Base-by-base conservation (phyloP, 2,329 filamentous ascomycete species). In the Trichophyton rubrum region DNA sequence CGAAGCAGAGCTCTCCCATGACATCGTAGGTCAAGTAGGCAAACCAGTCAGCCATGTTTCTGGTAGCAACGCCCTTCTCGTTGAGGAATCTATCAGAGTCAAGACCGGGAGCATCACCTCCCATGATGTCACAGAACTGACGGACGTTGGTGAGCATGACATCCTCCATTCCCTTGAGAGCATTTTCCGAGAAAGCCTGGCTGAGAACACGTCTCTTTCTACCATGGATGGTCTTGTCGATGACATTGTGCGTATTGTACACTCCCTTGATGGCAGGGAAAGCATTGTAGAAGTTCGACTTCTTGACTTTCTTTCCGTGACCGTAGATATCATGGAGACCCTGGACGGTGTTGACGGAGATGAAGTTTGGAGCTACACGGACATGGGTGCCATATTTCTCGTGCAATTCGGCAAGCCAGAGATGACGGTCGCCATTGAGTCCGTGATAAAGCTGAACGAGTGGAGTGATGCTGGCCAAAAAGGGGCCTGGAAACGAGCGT, bases 331-430 rank as follows among this genome's bases (percentile, higher is more conserved):
- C 80, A 69, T 84, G 83, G 62, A 89, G 77, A 0, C 87, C 86
- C 11, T 80, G 80, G 63, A 81, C 81, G 60, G 83, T 85, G 78
- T 93, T 92, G 75, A 95, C 83, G 0, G 86, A 89, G 47, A 95
- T 76, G 63, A 83, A 84, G 72, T 90, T 90, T 53, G 89, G 89
- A 0, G 87, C 88, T 65, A 87, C 88, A 24, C 89, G 87, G 17
- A 92, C 86, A 58, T 84, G 72, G 17, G 78, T 75, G 9, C 64
- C 82, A 53, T 66, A 66, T 38, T 61, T 59, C 40, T 64, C 41
- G 56, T 66, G 64, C 35, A 62, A 8, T 7, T 55, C 51, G 17
- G 60, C 60, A 33, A 62, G 59, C 59, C 58, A 60, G 40, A 64
- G 56, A 64, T 66, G 65, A 22, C 64, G 58, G 35, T 64, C 61